Conservation (phyloP, 2,329 filamentous ascomycete genomes). For the Botrytis deweyae region DNA sequence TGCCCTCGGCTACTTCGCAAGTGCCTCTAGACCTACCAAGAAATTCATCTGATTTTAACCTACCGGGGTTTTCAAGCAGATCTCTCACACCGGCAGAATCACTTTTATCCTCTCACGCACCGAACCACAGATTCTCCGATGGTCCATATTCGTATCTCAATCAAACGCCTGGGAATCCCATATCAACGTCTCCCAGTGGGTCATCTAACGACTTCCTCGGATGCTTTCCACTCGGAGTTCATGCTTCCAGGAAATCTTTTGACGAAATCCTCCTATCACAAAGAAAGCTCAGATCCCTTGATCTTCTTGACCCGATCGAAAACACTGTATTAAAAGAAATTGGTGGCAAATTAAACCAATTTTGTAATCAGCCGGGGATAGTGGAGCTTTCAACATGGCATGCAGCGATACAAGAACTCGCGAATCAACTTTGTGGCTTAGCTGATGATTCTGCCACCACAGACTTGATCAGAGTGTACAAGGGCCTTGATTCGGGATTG, state of each 20-base stretch:
- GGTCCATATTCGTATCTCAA: slow-evolving; percentile 18
- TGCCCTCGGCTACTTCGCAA: neutral
- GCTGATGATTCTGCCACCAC: slow-evolving; percentile 9
- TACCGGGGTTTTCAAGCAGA: slow-evolving; percentile 11
- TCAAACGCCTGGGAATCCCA: slow-evolving; percentile 31
- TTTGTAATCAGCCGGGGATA: slow-evolving; percentile 32
- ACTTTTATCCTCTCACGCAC: neutral
- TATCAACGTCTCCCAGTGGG: slow-evolving; percentile 43
- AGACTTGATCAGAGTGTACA: slow-evolving; percentile 41
- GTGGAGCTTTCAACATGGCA: slow-evolving; percentile 24
- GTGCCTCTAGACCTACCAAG: neutral
- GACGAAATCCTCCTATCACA: slow-evolving; percentile 47
- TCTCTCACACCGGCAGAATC: slow-evolving; percentile 16
- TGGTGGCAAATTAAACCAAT: slow-evolving; percentile 2
- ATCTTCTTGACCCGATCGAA: slow-evolving; percentile 18
- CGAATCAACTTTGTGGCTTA: slow-evolving; percentile 25
- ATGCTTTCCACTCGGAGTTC: slow-evolving; percentile 49
- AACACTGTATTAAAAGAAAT: slow-evolving; percentile 16
- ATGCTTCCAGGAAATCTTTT: slow-evolving; percentile 44
- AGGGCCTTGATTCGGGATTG: slow-evolving; percentile 43
- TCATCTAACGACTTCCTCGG: slow-evolving; percentile 44
- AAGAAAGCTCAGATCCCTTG: slow-evolving; percentile 30
- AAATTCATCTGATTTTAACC: neutral
- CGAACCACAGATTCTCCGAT: slow-evolving; percentile 7
- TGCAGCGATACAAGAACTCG: slow-evolving; percentile 28